Evolutionary conservation across 176 grass and related monocot genomes (phyloP).

Genomic region (Musa troglodytarum): DNA sequence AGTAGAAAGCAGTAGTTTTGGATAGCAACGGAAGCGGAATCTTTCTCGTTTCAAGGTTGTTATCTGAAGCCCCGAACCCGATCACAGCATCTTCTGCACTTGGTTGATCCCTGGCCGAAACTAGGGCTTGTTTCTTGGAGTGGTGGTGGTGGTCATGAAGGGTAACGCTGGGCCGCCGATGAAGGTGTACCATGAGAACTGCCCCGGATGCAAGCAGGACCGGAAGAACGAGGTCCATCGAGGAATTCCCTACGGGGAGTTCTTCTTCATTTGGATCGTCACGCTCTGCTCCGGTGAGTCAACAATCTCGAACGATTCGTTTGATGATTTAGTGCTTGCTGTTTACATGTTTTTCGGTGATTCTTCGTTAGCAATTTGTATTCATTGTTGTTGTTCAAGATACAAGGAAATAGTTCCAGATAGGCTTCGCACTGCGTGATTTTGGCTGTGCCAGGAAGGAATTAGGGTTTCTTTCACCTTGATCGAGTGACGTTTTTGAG

Average conservation of each 20-base stretch:
- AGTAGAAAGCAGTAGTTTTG: neutral
- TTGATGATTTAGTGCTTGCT: neutral
- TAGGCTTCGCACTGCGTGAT: no score
- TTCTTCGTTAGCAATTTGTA: no score
- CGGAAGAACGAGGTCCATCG: slow-evolving; percentile 27
- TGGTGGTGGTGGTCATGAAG: neutral
- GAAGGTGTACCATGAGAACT: slow-evolving; percentile 28
- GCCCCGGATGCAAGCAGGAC: slow-evolving; percentile 46
- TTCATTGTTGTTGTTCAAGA: no score
- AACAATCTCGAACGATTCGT: neutral
- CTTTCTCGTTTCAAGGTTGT: neutral
- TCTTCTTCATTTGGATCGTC: slow-evolving; percentile 48
- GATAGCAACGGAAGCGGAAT: neutral
- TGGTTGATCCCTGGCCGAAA: no score
- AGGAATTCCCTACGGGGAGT: slow-evolving; percentile 35
- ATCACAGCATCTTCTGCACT: no score
- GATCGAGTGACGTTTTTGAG: no score
- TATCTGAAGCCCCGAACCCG: neutral
- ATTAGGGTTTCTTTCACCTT: no score
- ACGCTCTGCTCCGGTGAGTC: slow-evolving; percentile 35
- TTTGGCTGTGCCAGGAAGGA: no score
- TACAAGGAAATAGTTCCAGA: no score
- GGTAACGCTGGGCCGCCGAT: slow-evolving; percentile 9
- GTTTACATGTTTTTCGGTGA: no score
- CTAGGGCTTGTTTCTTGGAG: no score